Evolutionary conservation across 176 grass and related monocot genomes (phyloP), one percentile per base, ranked within the genome.

Genomic region (Paspalum notatum): DNA sequence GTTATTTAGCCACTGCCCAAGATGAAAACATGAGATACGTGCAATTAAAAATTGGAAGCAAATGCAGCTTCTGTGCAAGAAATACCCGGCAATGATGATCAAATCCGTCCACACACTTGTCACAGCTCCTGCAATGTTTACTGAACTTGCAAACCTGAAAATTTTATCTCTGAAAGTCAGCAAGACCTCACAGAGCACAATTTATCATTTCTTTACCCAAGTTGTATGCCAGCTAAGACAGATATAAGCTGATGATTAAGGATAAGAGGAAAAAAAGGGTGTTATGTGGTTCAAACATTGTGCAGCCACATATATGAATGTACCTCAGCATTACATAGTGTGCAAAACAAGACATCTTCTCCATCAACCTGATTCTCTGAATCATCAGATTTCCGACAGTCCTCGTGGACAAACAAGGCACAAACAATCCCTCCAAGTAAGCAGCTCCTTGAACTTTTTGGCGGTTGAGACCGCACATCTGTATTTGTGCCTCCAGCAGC

Each of bases 21-120:
- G 72, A 91, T 79, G 12, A 22, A 61, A 58, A 69, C 52, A 71
- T 84, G 26, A 57, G 72, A 7, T 42, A 32, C 59, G 62, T 5
- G 48, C 56, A 74, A 74, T 62, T 21, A 41, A 80, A 71, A 80
- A 59, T 26, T 72, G 48, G 75, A 82, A 27, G 16, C 9, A 71
- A 83, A 46, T 40, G 56, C 8, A 27, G 37, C 60, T 80, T 75
- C 12, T 72, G 62, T 45, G 58, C 17, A 56, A 54, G 58, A 87
- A 78, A 81, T 86, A 97, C 91, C 94, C 91, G 86, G 66, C 94
- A 97, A 52, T 94, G 94, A 80, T 97, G 94, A 71, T 97, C 94
- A 79, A 97, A 97, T 77, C 91, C 91, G 68, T 97, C 94, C 65
- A 97, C 94, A 80, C 91, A 97, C 53, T 97, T 97, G 73, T 97